Evolutionary conservation across 139 green algal species (phyloP), one percentile per base, ranked within the genome.

Genomic region (Coelastrella sp.): DNA sequence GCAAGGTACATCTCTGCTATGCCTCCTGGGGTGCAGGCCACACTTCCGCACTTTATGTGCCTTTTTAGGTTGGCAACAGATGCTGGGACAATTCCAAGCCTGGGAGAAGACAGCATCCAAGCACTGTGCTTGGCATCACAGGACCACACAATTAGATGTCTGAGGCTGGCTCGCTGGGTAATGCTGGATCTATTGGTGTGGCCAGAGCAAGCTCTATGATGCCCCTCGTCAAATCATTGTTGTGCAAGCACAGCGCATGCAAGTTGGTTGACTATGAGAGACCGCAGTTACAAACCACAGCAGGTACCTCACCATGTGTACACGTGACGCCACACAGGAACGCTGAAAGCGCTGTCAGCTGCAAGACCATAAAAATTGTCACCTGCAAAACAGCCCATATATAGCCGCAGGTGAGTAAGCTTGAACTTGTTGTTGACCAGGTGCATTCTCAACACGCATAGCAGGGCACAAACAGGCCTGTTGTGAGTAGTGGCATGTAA

Each of bases 1-100:
- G 85, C 85, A 14, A 88, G 63, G 56, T 91, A 93, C 91, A 93
- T 93, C 61, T 93, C 91, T 35, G 87, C 87, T 56, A 93, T 93
- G 82, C 91, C 91, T 6, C 91, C 91, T 17, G 82, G 81, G 4
- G 73, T 89, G 68, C 82, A 25, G 11, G 35, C 89, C 25, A 89
- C 82, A 14, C 58, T 85, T 20, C 72, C 89, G 59, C 82, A 82
- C 82, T 92, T 82, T n/a, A 84, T 58, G 88, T 88, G 24, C 24
- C 61, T 57, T 24, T 57, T 74, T 6, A 84, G 80, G 87, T 91
- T 91, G 49, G 56, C 24, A 14, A 35, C 78, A 27, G 74, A 78
- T 4, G 87, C 87, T 15, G 87, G 76, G 9, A 91, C 79, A 19
- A 86, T 91, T 27, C 87, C 87, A 35, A 91, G 75, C 83, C 83